Conservation (phyloP, 2,329 filamentous ascomycete genomes). For the Talaromyces sp. region DNA sequence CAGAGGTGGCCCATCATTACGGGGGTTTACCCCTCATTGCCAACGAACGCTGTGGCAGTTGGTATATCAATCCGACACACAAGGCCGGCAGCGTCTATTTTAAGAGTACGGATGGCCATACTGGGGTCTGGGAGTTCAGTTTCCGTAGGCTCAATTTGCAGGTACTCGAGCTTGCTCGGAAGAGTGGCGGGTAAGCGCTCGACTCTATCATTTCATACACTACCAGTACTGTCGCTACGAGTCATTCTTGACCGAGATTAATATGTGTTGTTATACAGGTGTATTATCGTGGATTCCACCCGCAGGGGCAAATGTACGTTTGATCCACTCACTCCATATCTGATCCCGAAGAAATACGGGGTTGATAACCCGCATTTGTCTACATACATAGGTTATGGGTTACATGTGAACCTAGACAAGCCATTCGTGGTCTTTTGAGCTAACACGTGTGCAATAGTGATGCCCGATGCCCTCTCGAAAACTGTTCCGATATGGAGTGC, state of each 20-base stretch:
- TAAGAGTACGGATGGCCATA: constrained; percentile 96
- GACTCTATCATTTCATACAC: background rate
- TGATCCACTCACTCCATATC: constrained; percentile 18
- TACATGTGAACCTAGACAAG: constrained; percentile 22
- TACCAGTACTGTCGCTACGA: background rate
- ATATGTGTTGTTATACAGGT: constrained; percentile 29
- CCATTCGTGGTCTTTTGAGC: background rate
- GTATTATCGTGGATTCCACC: constrained; percentile 88
- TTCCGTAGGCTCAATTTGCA: constrained; percentile 81
- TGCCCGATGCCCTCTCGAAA: constrained; percentile 92
- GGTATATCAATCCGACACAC: constrained; percentile 71
- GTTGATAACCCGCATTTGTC: constrained; percentile 5
- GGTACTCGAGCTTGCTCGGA: constrained; percentile 66
- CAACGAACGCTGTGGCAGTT: constrained; percentile 93
- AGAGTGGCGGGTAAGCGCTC: constrained; percentile 62
- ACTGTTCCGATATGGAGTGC: constrained; percentile 92
- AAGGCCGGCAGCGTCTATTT: constrained; percentile 84
- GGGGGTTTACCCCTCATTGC: constrained; percentile 71
- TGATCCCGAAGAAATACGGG: constrained; percentile 7
- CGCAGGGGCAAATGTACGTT: constrained; percentile 76
- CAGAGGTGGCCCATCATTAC: constrained; percentile 49
- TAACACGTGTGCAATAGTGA: constrained; percentile 51
- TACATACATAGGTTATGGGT: background rate
- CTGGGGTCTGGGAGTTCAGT: constrained; percentile 87
- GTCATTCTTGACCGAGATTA: background rate